A percentile compares a stretch with the other conserved stretches of the same genome.
phyloP scores from a whole-genome alignment of 2,329 filamentous ascomycete genomes.

The Xylaria sp. region DNA sequence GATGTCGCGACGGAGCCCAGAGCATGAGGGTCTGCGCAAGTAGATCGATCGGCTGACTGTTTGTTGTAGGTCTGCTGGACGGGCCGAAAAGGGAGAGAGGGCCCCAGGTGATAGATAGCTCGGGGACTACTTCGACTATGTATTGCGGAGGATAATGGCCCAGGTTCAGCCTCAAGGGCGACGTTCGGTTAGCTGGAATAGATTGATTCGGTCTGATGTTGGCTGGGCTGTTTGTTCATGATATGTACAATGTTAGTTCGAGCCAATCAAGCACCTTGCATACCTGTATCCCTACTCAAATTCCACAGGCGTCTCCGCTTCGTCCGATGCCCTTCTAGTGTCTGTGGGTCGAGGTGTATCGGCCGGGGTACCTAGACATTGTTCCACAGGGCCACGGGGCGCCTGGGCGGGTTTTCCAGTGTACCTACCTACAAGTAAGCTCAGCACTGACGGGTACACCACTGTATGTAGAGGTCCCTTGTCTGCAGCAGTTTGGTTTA shows the following conservation, averaged over 20 bases:
- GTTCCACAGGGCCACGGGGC: not conserved
- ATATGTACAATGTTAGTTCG: conserved; percentile 21
- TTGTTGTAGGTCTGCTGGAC: not conserved
- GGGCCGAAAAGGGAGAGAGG: not conserved
- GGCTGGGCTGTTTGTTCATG: conserved; percentile 2
- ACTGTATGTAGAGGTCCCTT: not conserved
- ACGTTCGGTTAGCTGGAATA: not conserved
- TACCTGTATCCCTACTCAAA: not conserved
- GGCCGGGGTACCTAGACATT: conserved; percentile 21
- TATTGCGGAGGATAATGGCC: not conserved
- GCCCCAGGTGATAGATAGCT: not conserved
- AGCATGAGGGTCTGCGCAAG: conserved; percentile 4
- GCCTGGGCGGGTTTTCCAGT: not conserved
- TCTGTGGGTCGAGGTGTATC: conserved; percentile 5
- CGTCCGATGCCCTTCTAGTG: conserved; percentile 1
- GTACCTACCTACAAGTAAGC: not conserved
- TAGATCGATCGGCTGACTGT: not conserved
- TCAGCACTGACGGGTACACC: not conserved
- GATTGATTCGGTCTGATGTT: conserved; percentile 14
- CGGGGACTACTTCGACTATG: no score
- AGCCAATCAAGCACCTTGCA: conserved; percentile 22
- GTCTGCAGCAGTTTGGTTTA: conserved; percentile 10
- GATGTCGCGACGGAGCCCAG: conserved; percentile 27
- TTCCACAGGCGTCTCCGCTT: conserved; percentile 20
- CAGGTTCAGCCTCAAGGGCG: conserved; percentile 16